Base-by-base conservation (phyloP, 2,329 filamentous ascomycete species). In the Dactylella cylindrospora region DNA sequence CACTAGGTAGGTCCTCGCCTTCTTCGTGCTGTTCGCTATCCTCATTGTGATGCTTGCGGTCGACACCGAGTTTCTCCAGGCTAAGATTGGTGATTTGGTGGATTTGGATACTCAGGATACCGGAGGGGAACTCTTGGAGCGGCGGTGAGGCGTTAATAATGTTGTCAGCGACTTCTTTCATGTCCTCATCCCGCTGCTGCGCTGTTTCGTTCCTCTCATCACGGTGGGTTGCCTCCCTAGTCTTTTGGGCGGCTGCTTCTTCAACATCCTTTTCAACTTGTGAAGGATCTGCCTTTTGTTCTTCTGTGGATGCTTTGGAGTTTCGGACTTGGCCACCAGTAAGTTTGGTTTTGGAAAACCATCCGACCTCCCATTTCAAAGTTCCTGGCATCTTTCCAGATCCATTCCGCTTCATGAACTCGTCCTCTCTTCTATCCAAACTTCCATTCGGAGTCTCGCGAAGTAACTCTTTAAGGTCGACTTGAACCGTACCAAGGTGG, bases 311-410 rank as follows among this genome's bases (percentile, higher is more conserved):
- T 13, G 22, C 15, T 5, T 28, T 20, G 15, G 52, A 57, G 5
- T 35, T 9, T 15, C 33, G 29, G 29, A 57, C 49, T 38, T 57
- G 52, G 7, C 28, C 20, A 3, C 35, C 36, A 28, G 28, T 49
- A 10, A 57, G 44, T 19, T 90, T 83, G 0, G 91, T 89, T 76
- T 95, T 96, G 67, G 85, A 84, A 68, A 96, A 97, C 75, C 86
- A 97, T 5, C 91, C 91, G 40, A 96, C 89, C 72, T 96, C 91
- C 91, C 91, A 97, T 70, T 93, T 84, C 32, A 98, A 79, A 70
- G 95, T 84, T 23, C 93, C 91, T 0, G 93, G 91, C 91, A 97
- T 97, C 39, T 81, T 80, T 85, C 89, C 15, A 86, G 84, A 68
- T 91, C 86, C 75, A 93, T 83, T 10, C 90, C 91, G 22, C 81